Conservation (phyloP, 2,329 filamentous ascomycete genomes). For the Bipolaris gigantea region DNA sequence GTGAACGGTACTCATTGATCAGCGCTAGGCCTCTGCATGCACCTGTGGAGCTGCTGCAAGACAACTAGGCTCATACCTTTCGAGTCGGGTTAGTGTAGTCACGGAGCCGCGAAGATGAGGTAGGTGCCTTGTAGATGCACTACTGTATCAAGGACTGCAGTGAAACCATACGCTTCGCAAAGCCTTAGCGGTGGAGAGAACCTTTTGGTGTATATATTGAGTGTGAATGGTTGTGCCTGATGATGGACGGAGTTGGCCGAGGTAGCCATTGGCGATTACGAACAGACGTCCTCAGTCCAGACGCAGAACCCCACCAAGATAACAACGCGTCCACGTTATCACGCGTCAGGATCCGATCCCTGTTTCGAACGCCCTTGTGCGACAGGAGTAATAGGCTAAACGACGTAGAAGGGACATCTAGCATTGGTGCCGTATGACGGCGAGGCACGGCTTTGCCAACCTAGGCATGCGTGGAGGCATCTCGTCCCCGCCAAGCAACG, state of each 20-base stretch:
- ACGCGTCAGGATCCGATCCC: not conserved
- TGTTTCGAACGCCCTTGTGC: not conserved
- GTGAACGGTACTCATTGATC: slow-evolving; percentile 58
- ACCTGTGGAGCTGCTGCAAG: not conserved
- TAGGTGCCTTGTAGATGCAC: not conserved
- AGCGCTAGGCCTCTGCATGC: slow-evolving; percentile 40
- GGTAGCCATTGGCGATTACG: not conserved
- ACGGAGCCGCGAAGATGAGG: not conserved
- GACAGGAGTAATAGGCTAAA: not conserved
- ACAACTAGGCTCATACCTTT: not conserved
- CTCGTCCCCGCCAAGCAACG: slow-evolving; percentile 18
- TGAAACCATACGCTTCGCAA: not conserved
- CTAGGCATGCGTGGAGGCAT: slow-evolving; percentile 15
- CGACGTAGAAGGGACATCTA: not conserved
- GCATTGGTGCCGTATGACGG: not conserved
- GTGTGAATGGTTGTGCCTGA: not conserved
- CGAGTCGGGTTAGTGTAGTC: not conserved
- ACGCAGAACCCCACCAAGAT: not conserved
- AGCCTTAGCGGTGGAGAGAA: not conserved
- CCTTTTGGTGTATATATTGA: not conserved
- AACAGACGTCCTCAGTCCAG: not conserved
- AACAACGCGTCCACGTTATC: not conserved
- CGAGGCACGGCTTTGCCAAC: not conserved
- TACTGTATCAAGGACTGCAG: not conserved
- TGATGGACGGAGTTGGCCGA: not conserved